These are phyloP conservation scores for Auricularia sp. DNA, from an alignment of 768 basidiomycete species.

Conservation along the genomic window DNA sequence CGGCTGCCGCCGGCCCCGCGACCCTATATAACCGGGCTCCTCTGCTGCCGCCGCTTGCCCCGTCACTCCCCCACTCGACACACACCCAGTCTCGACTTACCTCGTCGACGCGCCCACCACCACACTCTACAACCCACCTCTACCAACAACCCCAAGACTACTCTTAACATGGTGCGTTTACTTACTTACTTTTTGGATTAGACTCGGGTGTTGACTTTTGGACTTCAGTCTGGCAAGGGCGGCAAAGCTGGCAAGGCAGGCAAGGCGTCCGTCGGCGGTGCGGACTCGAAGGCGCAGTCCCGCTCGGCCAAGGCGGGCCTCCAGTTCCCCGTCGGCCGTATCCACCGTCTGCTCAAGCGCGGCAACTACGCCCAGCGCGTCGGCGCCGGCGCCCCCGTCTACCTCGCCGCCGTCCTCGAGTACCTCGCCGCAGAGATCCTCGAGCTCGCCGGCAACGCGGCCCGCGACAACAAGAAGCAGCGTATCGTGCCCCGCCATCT, in stretches of 20 bases:
- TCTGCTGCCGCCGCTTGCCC: too few species aligned
- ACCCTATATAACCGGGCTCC: too few species aligned
- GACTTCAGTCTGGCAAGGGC: slow-evolving; percentile 34
- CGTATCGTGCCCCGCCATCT: slow-evolving; percentile 94
- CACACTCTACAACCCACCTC: too few species aligned
- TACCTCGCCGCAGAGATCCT: slow-evolving; percentile 91
- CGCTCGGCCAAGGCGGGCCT: slow-evolving; percentile 68
- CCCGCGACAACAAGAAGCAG: slow-evolving; percentile 87
- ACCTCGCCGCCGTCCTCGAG: slow-evolving; percentile 86
- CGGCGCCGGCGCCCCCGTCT: slow-evolving; percentile 83
- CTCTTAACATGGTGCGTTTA: too few species aligned
- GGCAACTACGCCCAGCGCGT: slow-evolving; percentile 83
- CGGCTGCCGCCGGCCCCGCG: too few species aligned
- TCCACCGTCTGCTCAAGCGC: slow-evolving; percentile 79
- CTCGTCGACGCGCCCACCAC: too few species aligned
- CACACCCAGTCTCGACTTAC: too few species aligned
- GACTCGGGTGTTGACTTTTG: too few species aligned
- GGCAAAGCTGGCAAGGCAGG: slow-evolving; percentile 57
- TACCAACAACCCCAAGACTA: too few species aligned
- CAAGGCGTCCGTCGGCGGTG: slow-evolving; percentile 27
- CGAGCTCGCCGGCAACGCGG: slow-evolving; percentile 84
- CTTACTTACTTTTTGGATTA: too few species aligned
- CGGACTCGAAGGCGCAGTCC: slow-evolving; percentile 43
- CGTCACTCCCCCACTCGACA: too few species aligned
- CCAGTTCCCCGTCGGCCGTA: slow-evolving; percentile 88